Base-by-base conservation (phyloP, 2,329 filamentous ascomycete species). In the Aspergillus sp. region DNA sequence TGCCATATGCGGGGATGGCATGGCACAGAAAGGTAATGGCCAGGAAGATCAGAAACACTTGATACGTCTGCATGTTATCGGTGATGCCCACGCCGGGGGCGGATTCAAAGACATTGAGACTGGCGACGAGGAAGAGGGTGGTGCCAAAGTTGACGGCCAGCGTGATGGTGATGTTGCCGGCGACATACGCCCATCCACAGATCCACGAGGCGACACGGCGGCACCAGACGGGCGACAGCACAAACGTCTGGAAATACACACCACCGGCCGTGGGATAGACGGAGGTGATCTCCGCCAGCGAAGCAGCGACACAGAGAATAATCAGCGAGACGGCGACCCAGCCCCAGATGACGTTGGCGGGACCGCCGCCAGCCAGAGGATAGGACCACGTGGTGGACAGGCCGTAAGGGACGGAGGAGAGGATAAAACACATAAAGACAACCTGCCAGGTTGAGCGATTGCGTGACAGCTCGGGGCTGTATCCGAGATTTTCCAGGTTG, bases 151-250 rank as follows among this genome's bases (percentile, higher is more conserved):
- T 87, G 1, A 85, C 85, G 5, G 86, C 82, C 0, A 87, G 70
- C 0, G 82, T 86, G 37, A 86, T 90, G 52, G 84, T 88, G 63
- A 89, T 84, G 68, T 90, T 90, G 46, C 87, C 87, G 40, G 88
- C 81, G 12, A 88, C 78, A 60, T 86, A 90, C 19, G 84, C 62
- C 83, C 84, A 87, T 5, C 83, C 83, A 5, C 82, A 83, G 19
- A 85, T 77, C 76, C 81, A 87, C 6, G 75, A 79, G 6, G 82
- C 76, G 26, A 86, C 73, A 2, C 81, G 81, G 6, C 82, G 80
- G 65, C 77, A 86, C 57, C 80, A 70, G 31, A 72, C 72, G 0
- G 81, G 82, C 2, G 76, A 75, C 13, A 87, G 71, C 75, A 86
- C 81, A 2, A 82, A 82, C 40, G 76, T 81, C 72, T 77, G 78